Conservation (phyloP, 139 green algal genomes). For the Dunaliella primolecta region DNA sequence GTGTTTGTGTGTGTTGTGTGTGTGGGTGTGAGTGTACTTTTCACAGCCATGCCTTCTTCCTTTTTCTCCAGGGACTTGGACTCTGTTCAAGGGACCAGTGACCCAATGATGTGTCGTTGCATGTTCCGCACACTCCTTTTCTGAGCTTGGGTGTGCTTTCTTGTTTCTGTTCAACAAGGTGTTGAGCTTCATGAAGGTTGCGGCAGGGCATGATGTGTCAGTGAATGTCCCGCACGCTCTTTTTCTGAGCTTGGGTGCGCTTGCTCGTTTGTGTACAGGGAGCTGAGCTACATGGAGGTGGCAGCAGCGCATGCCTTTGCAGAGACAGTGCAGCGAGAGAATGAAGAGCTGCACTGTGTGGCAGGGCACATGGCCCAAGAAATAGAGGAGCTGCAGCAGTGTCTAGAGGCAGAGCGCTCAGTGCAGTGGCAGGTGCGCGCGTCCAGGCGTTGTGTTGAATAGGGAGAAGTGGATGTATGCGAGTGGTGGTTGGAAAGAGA, state of each 20-base stretch:
- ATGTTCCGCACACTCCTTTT: no score
- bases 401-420: not conserved
- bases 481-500: no score
- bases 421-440: not conserved
- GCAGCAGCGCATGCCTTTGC: not conserved
- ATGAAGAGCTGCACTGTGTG: not conserved
- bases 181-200: no score
- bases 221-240: no score
- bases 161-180: no score
- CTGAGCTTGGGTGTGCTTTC: no score
- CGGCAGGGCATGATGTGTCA: no score
- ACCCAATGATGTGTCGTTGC: not conserved
- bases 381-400: not conserved
- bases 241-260: no score
- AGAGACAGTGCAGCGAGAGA: not conserved
- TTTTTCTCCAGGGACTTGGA: not conserved
- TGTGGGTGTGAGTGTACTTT: no score
- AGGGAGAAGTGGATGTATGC: not conserved
- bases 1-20: not conserved
- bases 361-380: not conserved
- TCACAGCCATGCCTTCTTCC: no score
- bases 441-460: no score
- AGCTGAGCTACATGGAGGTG: not conserved
- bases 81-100: not conserved
- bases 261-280: no score